These are phyloP conservation scores for Melampsora americana DNA, from an alignment of 1,284 basidiomycete species.

Conservation along the genomic window DNA sequence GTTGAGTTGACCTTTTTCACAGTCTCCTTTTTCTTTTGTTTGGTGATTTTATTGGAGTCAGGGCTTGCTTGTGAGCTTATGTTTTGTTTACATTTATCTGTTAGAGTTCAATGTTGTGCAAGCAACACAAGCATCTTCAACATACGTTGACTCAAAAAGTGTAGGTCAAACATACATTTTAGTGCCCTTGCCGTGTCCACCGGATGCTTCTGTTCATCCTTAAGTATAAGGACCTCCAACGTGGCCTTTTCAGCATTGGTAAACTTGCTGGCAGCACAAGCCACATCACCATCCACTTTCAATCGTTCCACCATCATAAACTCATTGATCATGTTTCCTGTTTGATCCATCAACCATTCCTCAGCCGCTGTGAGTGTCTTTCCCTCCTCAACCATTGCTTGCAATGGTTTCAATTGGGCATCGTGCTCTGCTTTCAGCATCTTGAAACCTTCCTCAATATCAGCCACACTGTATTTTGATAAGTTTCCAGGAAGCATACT, in stretches of 20 bases:
- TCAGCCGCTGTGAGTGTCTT: not conserved
- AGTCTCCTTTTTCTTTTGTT: no score
- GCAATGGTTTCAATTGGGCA: not conserved
- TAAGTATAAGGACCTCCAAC: constrained; percentile 1
- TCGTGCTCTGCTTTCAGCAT: not conserved
- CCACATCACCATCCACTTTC: no score
- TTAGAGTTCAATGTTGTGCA: no score
- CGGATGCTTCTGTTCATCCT: not conserved
- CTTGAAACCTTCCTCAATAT: not conserved
- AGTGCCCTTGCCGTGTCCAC: no score
- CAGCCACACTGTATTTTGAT: no score
- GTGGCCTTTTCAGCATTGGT: not conserved
- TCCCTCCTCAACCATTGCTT: not conserved
- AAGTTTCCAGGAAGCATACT: not conserved
- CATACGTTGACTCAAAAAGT: no score
- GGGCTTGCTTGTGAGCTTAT: no score
- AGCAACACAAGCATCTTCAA: no score
- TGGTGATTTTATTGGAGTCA: no score
- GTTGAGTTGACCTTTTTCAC: no score
- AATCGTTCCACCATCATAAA: not conserved
- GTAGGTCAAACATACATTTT: no score
- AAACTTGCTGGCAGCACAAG: not conserved
- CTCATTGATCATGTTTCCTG: not conserved
- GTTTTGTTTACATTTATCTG: no score
- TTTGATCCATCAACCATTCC: not conserved